These are phyloP conservation scores for Lipomyces sp. DNA, from an alignment of 805 yeast species.

Conservation along the genomic window DNA sequence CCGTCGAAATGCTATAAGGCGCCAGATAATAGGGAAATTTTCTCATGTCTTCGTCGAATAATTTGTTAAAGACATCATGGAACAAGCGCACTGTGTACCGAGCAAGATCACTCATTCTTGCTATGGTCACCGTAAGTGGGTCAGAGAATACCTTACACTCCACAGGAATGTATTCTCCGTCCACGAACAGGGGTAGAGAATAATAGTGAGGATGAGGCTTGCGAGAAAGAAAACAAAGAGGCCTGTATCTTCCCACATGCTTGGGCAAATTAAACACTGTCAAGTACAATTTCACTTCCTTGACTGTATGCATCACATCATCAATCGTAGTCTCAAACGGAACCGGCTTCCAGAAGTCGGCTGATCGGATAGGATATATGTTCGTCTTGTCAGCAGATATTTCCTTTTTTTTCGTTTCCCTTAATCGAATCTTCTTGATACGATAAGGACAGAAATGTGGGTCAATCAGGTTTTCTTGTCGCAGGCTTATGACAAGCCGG, in stretches of 20 bases:
- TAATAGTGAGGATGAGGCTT: conserved; percentile 13
- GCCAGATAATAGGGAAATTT: conserved; percentile 16
- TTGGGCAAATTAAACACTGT: conserved; percentile 7
- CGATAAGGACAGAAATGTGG: conserved; percentile 10
- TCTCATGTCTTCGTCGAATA: conserved; percentile 6
- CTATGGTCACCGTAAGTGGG: neutral
- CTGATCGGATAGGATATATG: conserved; percentile 3
- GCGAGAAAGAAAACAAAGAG: conserved; percentile 7
- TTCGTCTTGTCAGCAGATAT: neutral
- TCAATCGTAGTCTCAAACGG: conserved; percentile 2
- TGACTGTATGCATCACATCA: neutral
- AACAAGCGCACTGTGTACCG: conserved; percentile 16
- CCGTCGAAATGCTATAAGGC: neutral
- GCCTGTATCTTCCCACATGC: conserved; percentile 9
- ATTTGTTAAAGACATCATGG: conserved; percentile 4
- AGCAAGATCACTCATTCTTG: neutral
- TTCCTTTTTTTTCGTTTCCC: conserved; percentile 8
- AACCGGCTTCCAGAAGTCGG: conserved; percentile 15
- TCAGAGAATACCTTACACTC: neutral
- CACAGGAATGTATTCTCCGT: conserved; percentile 15
- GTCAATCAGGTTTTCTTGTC: neutral
- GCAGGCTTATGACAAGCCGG: conserved; percentile 9
- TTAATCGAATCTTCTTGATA: conserved; percentile 3
- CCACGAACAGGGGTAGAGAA: conserved; percentile 2
- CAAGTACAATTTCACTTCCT: conserved; percentile 2